Base-by-base conservation (phyloP, 176 grass and related monocot genomes). In the Carex kokanica region DNA sequence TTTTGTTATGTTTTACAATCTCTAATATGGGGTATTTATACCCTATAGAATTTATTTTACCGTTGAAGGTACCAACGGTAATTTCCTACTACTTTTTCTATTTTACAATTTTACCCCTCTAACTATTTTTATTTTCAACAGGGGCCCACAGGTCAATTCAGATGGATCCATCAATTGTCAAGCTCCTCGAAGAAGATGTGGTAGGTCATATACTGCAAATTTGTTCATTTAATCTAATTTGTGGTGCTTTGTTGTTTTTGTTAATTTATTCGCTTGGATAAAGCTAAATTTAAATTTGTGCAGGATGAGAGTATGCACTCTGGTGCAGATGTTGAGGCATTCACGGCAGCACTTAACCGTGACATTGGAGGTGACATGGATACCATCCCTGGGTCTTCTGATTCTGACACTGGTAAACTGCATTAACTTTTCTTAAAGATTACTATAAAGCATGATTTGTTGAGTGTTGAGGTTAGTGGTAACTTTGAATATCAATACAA, bases 291-390 rank as follows among this genome's bases (percentile, higher is more conserved):
- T 58, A 60, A 59, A 6, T n/a, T 81, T 77, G 81, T 82, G 79
- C 79, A 98, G 96, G 96, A 98, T 12, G 96, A 98, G 92, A 91
- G 86, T 63, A 79, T 98, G 86, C 93, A 98, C 79, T 98, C 93
- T 17, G 96, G 96, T 24, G 96, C 96, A 54, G 96, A 91, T 47
- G 91, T 98, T 45, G 96, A 98, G 70, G 96, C 93, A 67, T 93
- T 98, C 73, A 95, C 93, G 2, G 96, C 93, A 8, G 92, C 84
- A 60, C 89, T 98, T 34, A 98, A 98, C 81, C 92, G 96, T 27
- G 96, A 98, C 78, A 92, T 98, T 73, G 96, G 87, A 83, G 96
- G 91, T 58, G 88, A 81, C 64, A 38, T 8, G 56, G 64, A 82
- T 62, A 25, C 86, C 12, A 78, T 84, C 14, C 32, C 87, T 24